Conservation (phyloP, 2,329 filamentous ascomycete genomes). For the Neospermospora avenae region DNA sequence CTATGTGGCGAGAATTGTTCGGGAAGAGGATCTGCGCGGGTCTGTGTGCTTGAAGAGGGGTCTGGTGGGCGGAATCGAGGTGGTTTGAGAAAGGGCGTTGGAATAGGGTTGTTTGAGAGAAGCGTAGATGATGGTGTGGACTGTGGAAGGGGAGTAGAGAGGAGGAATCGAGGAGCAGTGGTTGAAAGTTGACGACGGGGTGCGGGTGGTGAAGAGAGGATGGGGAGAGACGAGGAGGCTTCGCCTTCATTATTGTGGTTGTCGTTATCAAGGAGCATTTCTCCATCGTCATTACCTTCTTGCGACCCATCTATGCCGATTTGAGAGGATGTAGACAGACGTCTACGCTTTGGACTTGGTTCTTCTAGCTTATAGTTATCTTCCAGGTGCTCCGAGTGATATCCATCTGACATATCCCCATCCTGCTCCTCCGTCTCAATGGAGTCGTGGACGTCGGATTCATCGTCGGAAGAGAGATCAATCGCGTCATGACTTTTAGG, state of each 20-base stretch:
- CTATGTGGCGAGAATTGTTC: conserved; percentile 52
- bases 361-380: conserved; percentile 25
- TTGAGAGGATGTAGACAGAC: conserved; percentile 27
- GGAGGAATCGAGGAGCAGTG: conserved; percentile 32
- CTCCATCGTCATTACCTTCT: conserved; percentile 5
- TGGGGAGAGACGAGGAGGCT: conserved; percentile 23
- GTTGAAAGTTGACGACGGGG: conserved; percentile 21
- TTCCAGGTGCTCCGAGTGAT: conserved; percentile 21
- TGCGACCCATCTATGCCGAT: conserved; percentile 1
- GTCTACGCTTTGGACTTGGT: conserved; percentile 29
- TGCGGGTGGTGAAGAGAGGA: conserved; percentile 30
- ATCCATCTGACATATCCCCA: conserved; percentile 5
- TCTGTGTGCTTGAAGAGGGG: conserved; percentile 13
- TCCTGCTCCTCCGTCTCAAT: conserved; percentile 27
- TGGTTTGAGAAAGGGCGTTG: conserved; percentile 31
- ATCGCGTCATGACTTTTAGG: conserved; percentile 25
- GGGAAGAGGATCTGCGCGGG: conserved; percentile 40
- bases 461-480: conserved; percentile 24
- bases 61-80: conserved; percentile 35
- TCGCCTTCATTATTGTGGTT: conserved; percentile 14
- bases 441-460: conserved; percentile 27
- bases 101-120: conserved; percentile 1
- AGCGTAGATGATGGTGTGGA: conserved; percentile 17
- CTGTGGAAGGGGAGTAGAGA: conserved; percentile 24
- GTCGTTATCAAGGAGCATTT: conserved; percentile 9